Conservation (phyloP, 192 early-diverging fungal genomes). For the Thamnidium elegans region DNA sequence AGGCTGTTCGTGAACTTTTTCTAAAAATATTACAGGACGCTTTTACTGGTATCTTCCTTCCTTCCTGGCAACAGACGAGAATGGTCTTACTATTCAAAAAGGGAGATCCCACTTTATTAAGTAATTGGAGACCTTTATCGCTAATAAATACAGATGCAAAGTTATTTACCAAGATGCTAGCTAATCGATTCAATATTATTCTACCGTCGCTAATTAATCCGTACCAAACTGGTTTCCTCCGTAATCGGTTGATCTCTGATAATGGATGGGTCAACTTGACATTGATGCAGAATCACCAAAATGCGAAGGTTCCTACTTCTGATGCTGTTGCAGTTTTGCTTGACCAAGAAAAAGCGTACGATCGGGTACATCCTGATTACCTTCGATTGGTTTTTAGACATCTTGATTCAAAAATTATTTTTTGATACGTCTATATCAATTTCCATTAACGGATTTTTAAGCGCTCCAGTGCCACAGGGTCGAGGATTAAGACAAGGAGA, state of each 20-base stretch:
- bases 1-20: neutral
- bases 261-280: conserved; percentile 13
- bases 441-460: too few species aligned
- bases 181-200: neutral
- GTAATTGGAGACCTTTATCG: conserved; percentile 3
- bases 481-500: too few species aligned
- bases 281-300: neutral
- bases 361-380: conserved; percentile 24
- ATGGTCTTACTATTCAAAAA: conserved; percentile 26
- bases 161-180: neutral
- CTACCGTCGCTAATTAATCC: neutral
- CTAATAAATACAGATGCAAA: conserved; percentile 2
- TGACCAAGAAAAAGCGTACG: conserved; percentile 31
- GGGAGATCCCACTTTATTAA: neutral
- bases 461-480: too few species aligned
- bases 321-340: neutral
- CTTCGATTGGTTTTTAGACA: conserved; percentile 24
- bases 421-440: too few species aligned
- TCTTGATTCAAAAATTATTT: too few species aligned
- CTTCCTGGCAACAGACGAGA: neutral
- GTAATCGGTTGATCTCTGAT: conserved; percentile 1
- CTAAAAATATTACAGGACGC: neutral
- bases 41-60: neutral
- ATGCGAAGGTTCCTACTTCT: neutral
- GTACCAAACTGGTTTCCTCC: conserved; percentile 1